Conservation (phyloP, 1,284 basidiomycete genomes). For the Singerocomus inundabilis region DNA sequence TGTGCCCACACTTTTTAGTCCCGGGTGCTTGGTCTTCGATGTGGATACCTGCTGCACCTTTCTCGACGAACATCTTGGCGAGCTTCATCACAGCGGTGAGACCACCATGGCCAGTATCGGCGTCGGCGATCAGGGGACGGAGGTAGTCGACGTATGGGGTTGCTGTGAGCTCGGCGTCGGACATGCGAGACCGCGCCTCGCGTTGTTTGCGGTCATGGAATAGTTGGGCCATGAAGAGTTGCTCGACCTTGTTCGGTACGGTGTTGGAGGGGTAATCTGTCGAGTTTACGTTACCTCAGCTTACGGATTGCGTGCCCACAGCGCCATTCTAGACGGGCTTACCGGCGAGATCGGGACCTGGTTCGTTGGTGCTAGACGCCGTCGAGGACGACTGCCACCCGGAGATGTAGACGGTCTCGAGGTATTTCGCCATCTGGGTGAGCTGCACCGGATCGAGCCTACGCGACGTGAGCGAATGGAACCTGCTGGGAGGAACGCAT, state of each 20-base stretch:
- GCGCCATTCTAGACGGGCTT: conserved; percentile 20
- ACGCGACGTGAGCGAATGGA: conserved; percentile 26
- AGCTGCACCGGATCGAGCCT: conserved; percentile 97
- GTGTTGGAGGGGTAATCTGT: conserved; percentile 92
- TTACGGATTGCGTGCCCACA: neutral
- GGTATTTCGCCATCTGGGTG: conserved; percentile 98
- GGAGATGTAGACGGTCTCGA: conserved; percentile 97
- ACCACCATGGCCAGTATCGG: conserved; percentile 83
- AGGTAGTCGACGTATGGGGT: conserved; percentile 66
- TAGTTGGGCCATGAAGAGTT: conserved; percentile 84
- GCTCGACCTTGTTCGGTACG: conserved; percentile 90
- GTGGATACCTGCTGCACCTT: conserved; percentile 80
- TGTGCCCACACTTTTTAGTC: conserved; percentile 87
- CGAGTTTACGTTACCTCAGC: neutral
- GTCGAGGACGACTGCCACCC: conserved; percentile 97
- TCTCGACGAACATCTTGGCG: conserved; percentile 77
- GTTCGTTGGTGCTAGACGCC: conserved; percentile 89
- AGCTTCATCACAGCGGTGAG: conserved; percentile 80
- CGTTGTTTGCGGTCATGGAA: conserved; percentile 88
- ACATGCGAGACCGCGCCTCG: conserved; percentile 69
- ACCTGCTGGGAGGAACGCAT: neutral
- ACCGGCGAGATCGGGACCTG: conserved; percentile 97
- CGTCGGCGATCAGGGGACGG: conserved; percentile 76
- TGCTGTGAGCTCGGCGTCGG: conserved; percentile 71
- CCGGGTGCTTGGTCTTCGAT: conserved; percentile 82